Base-by-base conservation (phyloP, 352 stramenopile genomes). In the Pythium utonaiense region DNA sequence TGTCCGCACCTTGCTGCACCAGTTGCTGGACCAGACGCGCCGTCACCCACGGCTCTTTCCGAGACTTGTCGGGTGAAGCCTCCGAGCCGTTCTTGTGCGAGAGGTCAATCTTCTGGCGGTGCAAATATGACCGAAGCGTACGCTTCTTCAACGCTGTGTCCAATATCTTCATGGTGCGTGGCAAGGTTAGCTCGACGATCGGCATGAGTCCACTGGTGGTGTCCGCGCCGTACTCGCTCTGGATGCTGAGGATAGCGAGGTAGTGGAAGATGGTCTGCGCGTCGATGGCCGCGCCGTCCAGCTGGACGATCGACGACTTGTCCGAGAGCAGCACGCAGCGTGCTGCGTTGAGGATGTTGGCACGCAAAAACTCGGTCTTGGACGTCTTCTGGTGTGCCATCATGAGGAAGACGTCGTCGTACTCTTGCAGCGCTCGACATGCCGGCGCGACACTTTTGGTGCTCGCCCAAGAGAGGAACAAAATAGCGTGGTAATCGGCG, bases 191-290 rank as follows among this genome's bases (percentile, higher is more conserved):
- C 64, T 89, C 77, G 22, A 86, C 77, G 49, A 89, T 77, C 8
- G 79, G 74, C 61, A 75, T 72, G 19, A 86, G 71, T 10, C 74
- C 68, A 28, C 70, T 71, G 3, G 67, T 78, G 19, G 75, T 70
- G 62, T 77, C 67, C 40, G 73, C 62, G 5, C 71, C 66, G 40
- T 72, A 75, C 27, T 88, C 79, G 7, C 71, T 71, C 62, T 86
- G 71, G 53, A 89, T 88, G 17, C 77, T 78, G 33, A 85, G 49
- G 12, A 89, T 72, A 28, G 75, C 78, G 17, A 89, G 57, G 52
- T 86, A 89, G 31, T 86, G 80, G 48, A 88, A 83, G 33, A 88
- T 89, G 10, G 76, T 86, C 8, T 73, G 71, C 42, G 68, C 74
- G 36, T 89, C 75, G 22, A 89, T 62, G n/a, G 63, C 67, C 38